Evolutionary conservation across 441 rosid genomes (phyloP), one percentile per base, ranked within the genome.

Genomic region (Populus trichocarpa): DNA sequence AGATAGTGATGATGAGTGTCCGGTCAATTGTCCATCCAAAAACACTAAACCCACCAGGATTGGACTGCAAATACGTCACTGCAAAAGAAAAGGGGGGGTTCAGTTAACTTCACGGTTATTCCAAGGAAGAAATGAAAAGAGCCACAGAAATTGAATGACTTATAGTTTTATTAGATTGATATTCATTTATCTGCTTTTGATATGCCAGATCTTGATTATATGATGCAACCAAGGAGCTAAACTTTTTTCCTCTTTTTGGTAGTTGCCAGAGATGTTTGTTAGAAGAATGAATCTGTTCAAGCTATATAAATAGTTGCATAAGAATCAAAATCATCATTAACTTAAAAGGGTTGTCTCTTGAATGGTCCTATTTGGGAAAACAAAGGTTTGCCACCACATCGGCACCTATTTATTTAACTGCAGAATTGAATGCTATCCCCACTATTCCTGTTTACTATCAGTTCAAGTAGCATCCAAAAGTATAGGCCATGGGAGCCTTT

Each of bases 21-120:
- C 89, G 72, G 30, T 85, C 90, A 12, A 89, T 83, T 13, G 74
- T 85, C 87, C 87, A 80, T 25, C 89, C 90, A 65, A 74, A 87
- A 14, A 87, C 74, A 1, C 87, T 81, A 38, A 81, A 83, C 0
- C 87, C 92, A 2, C 90, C 86, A 0, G 84, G 82, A 72, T 82
- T 89, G 2, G 84, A 69, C 74, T 84, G 88, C 72, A 85, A 69
- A 77, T 87, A 86, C 53, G 76, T 74, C 8, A 87, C 89, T 86
- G 86, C 82, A 80, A 10, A 3, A 2, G 18, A 30, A 78, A 63
- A 2, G 57, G 18, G 1, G 5, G 32, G 20, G 16, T 50, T 61
- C 33, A 33, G 20, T 73, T 9, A 50, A 35, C 73, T 30, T 36
- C 70, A 40, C 2, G 1, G 14, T 3, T 28, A 28, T 32, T 9